These are phyloP conservation scores for Strobilomyces echinocephalus DNA, from an alignment of 768 basidiomycete genomes.

Conservation along the genomic window DNA sequence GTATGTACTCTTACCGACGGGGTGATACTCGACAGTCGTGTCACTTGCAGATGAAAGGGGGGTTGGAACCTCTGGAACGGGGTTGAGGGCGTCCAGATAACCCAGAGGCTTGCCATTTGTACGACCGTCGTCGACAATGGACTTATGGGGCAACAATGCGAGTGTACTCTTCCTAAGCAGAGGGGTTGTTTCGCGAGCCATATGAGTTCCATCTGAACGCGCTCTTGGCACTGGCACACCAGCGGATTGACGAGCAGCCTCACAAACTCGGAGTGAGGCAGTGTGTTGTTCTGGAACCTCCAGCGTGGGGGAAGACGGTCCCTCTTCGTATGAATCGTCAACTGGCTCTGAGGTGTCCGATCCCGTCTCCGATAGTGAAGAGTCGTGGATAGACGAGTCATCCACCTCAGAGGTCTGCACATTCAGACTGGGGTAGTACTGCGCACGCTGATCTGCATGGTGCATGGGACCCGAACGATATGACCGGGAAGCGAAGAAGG, in stretches of 20 bases:
- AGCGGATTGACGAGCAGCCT: conserved; percentile 21
- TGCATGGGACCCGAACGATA: conserved; percentile 1
- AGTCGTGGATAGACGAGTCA: conserved; percentile 35
- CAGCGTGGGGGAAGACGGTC: neutral
- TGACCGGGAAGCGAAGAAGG: neutral
- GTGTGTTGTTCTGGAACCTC: neutral
- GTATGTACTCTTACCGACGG: conserved; percentile 61
- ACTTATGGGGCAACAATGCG: conserved; percentile 13
- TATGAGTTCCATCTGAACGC: neutral
- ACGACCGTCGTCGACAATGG: neutral
- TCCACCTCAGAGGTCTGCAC: conserved; percentile 47
- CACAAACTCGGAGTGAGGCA: conserved; percentile 9
- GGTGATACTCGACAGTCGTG: conserved; percentile 17
- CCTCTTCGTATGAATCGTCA: conserved; percentile 2
- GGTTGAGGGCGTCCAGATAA: neutral
- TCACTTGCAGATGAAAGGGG: neutral
- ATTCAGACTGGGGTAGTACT: conserved; percentile 59
- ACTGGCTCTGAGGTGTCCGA: neutral
- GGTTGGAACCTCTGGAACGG: neutral
- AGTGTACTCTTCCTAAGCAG: conserved; percentile 38
- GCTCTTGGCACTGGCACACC: neutral
- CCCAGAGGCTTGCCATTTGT: neutral
- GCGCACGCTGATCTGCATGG: conserved; percentile 59
- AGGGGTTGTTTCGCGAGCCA: conserved; percentile 32
- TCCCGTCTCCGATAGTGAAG: conserved; percentile 4